Evolutionary conservation across 2,329 filamentous ascomycete species (phyloP), one percentile per base, ranked within the genome.

Genomic region (Pestalotiopsis sp.): DNA sequence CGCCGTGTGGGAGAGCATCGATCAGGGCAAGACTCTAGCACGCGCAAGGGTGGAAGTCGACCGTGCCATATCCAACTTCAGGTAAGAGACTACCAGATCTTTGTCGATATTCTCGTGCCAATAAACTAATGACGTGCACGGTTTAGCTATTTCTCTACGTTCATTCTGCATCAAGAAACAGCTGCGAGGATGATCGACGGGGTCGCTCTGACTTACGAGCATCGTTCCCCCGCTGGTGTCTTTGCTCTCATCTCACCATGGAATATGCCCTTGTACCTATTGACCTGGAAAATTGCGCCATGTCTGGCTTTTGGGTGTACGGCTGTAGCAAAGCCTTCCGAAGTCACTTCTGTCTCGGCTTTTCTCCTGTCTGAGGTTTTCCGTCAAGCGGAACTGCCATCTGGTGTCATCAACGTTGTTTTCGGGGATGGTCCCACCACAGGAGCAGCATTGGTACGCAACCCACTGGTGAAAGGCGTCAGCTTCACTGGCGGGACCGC

Each of bases 251-350:
- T 80, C 62, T 78, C 77, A 9, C 77, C 77, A 1, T 80, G 78
- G 78, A 80, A 80, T 68, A 79, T 79, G 77, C 78, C 78, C 2
- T 67, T 80, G 2, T 79, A 79, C 65, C 73, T 79, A 3, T 72
- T 79, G 11, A 79, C 77, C 1, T 79, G 77, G 77, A 79, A 79
- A 66, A 76, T 79, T 55, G 78, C 77, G 0, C 77, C 78, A 2
- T 79, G 77, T 57, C 71, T 79, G 0, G 78, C 77, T n/a, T 79
- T 79, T 67, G 78, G 78, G 12, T 78, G 76, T 69, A 79, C 78
- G 0, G 77, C 76, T 1, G 77, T 79, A 6, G 76, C 76, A 1
- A 79, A 79, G 70, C 78, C 78, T 7, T 78, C 76, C 64, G 78
- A 79, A 69, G 69, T 79, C 1, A 79, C 78, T 3, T 77, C 75